phyloP scores from a whole-genome alignment of 495 filamentous ascomycete species.

The Eremomyces bilateralis region DNA sequence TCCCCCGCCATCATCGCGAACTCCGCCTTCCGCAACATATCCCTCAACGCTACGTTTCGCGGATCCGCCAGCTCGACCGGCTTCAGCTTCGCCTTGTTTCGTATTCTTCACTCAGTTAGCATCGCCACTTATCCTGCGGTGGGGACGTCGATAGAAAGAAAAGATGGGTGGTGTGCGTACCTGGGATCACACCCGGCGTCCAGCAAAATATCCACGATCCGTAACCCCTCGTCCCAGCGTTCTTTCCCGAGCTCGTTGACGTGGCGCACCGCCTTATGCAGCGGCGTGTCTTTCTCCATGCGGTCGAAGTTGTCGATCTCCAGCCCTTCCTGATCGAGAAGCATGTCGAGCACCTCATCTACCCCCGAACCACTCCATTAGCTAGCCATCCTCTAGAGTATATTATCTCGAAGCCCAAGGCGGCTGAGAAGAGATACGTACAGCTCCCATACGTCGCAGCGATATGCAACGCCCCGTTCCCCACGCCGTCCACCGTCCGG shows the following conservation, averaged over 20 bases:
- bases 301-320: conserved; percentile 81
- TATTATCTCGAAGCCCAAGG: too few relatives aligned
- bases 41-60: conserved; percentile 42
- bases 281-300: conserved; percentile 66
- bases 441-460: conserved; percentile 72
- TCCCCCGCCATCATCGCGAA: conserved; percentile 21
- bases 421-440: conserved; percentile 28
- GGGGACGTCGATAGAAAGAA: too few relatives aligned
- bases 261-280: conserved; percentile 73
- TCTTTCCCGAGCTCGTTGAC: conserved; percentile 30
- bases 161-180: conserved; percentile 13
- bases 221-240: conserved; percentile 31
- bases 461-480: conserved; percentile 73
- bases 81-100: conserved; percentile 50
- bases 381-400: too few relatives aligned
- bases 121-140: too few relatives aligned
- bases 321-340: conserved; percentile 85
- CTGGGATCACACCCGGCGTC: conserved; percentile 73
- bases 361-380: conserved; percentile 1
- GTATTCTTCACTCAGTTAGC: conserved; percentile 26
- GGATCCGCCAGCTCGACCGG: conserved; percentile 52
- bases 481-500: conserved; percentile 58
- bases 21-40: conserved; percentile 53
- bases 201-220: conserved; percentile 71
- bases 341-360: conserved; percentile 78